These are phyloP conservation scores for Leucocoprinus leucothites DNA, from an alignment of 768 basidiomycete species.

Conservation along the genomic window DNA sequence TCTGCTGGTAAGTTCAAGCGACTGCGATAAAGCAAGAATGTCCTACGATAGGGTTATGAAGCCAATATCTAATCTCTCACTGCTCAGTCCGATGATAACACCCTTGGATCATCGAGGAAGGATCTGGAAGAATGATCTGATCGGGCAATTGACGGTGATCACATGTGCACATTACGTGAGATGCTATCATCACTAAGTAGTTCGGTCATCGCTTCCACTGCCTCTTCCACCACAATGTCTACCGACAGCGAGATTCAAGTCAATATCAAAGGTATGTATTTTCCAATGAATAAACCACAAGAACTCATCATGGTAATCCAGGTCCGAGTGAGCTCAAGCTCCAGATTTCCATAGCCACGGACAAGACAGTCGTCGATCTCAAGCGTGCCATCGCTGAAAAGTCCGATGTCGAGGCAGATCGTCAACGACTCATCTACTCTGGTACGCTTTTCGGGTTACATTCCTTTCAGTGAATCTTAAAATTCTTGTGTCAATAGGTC, in stretches of 20 bases:
- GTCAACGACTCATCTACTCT: slow-evolving; percentile 91
- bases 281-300: too few species aligned
- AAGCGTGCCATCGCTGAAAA: slow-evolving; percentile 87
- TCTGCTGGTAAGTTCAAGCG: too few species aligned
- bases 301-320: slow-evolving; percentile 20
- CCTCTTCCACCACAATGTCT: slow-evolving; percentile 29
- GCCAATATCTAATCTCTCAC: too few species aligned
- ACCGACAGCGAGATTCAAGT: slow-evolving; percentile 56
- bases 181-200: background rate
- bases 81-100: too few species aligned
- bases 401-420: slow-evolving; percentile 81
- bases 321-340: slow-evolving; percentile 94
- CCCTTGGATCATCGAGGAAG: background rate
- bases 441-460: slow-evolving; percentile 41
- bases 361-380: slow-evolving; percentile 87
- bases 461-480: background rate
- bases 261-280: slow-evolving; percentile 60
- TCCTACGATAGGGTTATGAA: too few species aligned
- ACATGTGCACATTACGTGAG: slow-evolving; percentile 5
- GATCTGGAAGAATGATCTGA: background rate
- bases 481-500: slow-evolving; percentile 36
- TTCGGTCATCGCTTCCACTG: too few species aligned
- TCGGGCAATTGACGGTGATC: background rate
- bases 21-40: too few species aligned
- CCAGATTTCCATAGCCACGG: slow-evolving; percentile 73